phyloP scores from a whole-genome alignment of 2,329 filamentous ascomycete species.

The Claviceps quebecensis region DNA sequence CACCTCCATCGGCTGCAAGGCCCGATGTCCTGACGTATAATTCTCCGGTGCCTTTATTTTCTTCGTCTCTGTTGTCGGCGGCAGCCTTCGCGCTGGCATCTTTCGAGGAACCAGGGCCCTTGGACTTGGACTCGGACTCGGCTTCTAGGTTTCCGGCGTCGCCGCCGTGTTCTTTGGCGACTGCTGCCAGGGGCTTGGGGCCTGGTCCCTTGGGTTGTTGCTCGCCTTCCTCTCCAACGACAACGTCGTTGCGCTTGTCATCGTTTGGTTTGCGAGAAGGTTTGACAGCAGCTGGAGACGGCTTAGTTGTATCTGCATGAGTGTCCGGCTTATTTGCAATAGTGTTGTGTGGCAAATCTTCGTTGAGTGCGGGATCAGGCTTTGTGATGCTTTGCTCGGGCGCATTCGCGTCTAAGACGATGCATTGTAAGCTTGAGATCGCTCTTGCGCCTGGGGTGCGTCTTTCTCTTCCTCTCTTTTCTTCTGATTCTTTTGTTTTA shows the following conservation, averaged over 20 bases:
- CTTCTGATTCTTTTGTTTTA: background rate
- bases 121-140: background rate
- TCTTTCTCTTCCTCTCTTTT: background rate
- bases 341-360: background rate
- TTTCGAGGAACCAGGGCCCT: background rate
- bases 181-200: slow-evolving; percentile 19
- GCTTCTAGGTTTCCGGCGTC: slow-evolving; percentile 13
- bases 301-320: background rate
- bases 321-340: background rate
- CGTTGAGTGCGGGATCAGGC: background rate
- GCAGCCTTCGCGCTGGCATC: slow-evolving; percentile 5
- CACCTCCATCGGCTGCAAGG: slow-evolving; percentile 48
- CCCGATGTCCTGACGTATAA: slow-evolving; percentile 44
- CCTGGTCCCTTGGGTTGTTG: slow-evolving; percentile 16
- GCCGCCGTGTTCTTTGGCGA: slow-evolving; percentile 21
- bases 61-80: slow-evolving; percentile 10
- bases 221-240: slow-evolving; percentile 21
- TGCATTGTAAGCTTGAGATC: background rate
- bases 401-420: background rate
- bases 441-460: no score
- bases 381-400: background rate
- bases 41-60: slow-evolving; percentile 36
- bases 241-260: slow-evolving; percentile 16
- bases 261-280: background rate
- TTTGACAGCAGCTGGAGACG: background rate